Evolutionary conservation across 441 rosid genomes (phyloP), one percentile per base, ranked within the genome.

Genomic region (Pelargonium citronellum): DNA sequence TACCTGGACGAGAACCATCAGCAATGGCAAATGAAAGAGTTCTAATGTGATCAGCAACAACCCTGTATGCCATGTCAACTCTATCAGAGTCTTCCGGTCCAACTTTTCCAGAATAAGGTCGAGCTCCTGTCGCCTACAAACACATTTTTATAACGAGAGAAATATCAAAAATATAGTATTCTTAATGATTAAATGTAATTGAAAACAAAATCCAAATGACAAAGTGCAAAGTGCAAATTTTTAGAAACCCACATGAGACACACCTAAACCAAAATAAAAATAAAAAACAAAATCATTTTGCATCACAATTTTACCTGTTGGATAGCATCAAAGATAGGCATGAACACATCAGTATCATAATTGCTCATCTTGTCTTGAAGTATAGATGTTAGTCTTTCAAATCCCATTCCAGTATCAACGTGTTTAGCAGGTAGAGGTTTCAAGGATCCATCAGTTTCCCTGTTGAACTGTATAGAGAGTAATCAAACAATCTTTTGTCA

Each of bases 1-100:
- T 80, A 95, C 99, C 99, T 83, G 99, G 99, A 74, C 92, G 83
- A 75, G 99, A 90, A 67, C 99, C 99, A 80, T 95, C 99, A 64
- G 98, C 97, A 79, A 95, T 95, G 34, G 98, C 99, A 87, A 95
- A 80, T 34, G 98, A 91, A 39, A 95, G 75, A 47, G 99, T 95
- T 81, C 98, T 91, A 64, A 95, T 92, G 75, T 95, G 98, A 74
- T 95, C 98, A 69, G 98, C 97, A 53, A 95, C 94, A 73, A 95
- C 99, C 86, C 99, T 84, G 67, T 95, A 95, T 44, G 99, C 99
- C 98, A 95, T 87, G 81, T 95, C 99, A 83, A 92, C 82, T 64
- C 84, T 76, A 79, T 91, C 98, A 0, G 66, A 79, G 72, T 95
- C 99, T 75, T 89, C 99, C 62, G 58, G 44, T 75, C 98, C 98